A percentile compares a stretch with the other conserved stretches of the same genome.
Evolutionary conservation across 177 flowering plant species (phyloP).

Genomic region (Telopea speciosissima): DNA sequence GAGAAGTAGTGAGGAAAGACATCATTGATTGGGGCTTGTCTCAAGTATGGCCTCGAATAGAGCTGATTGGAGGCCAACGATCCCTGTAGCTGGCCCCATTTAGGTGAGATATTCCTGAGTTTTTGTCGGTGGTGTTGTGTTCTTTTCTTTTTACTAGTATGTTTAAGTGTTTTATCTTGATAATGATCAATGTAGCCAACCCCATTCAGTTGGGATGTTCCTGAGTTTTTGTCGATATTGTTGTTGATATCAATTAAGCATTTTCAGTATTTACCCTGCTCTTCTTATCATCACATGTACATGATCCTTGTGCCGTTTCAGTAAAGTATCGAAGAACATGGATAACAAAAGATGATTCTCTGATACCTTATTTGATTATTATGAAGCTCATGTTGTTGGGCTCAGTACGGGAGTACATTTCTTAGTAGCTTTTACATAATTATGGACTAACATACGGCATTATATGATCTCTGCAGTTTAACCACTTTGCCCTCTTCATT

Average conservation of each 20-base stretch:
- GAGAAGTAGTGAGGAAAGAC: no score
- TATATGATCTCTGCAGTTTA: constrained; percentile 42
- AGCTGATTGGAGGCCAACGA: no score
- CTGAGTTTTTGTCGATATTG: no score
- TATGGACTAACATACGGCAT: constrained; percentile 5
- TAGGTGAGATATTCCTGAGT: no score
- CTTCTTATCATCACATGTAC: not conserved
- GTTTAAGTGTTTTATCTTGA: no score
- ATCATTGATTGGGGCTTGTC: no score
- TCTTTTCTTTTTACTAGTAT: no score
- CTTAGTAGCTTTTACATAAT: not conserved
- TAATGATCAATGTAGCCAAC: no score
- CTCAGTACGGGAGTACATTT: not conserved
- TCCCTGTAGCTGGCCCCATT: no score
- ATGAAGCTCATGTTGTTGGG: not conserved
- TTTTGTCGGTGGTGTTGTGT: no score
- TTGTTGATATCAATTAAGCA: not conserved
- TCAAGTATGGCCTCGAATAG: no score
- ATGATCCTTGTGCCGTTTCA: not conserved
- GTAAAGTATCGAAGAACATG: not conserved
- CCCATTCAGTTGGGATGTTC: no score
- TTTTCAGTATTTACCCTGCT: not conserved
- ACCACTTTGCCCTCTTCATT: constrained; percentile 58
- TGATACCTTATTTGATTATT: not conserved
- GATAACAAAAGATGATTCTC: not conserved